These are phyloP conservation scores for Sclerotinia subarctica DNA, from an alignment of 2,329 filamentous ascomycete genomes.

Conservation along the genomic window DNA sequence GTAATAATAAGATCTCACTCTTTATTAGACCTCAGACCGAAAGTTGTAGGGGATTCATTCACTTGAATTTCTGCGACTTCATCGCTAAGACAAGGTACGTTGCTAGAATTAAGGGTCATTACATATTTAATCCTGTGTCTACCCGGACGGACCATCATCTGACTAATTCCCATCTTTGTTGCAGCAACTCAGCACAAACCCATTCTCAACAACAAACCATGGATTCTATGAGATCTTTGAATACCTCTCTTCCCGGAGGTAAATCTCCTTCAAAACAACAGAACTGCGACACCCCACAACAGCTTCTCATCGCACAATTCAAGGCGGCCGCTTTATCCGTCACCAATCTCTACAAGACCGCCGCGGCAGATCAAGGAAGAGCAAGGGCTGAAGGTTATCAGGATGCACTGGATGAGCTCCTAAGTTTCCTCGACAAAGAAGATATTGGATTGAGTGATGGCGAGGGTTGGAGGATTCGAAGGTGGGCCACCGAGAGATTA, in stretches of 20 bases:
- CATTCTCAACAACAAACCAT: conserved; percentile 40
- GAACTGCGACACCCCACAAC: conserved; percentile 51
- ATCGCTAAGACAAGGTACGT: conserved; percentile 9
- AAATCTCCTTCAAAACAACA: conserved; percentile 46
- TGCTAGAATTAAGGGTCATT: conserved; percentile 3
- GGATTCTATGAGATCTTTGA: conserved; percentile 63
- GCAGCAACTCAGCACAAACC: conserved; percentile 12
- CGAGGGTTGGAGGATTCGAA: conserved; percentile 63
- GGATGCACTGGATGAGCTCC: conserved; percentile 85
- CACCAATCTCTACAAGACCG: conserved; percentile 93
- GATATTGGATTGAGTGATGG: conserved; percentile 75
- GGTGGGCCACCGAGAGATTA: conserved; percentile 66
- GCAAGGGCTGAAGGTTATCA: conserved; percentile 83
- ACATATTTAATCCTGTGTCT: conserved; percentile 2
- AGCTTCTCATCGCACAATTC: conserved; percentile 77
- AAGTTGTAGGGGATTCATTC: not conserved
- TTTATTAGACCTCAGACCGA: not conserved
- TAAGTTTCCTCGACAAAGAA: conserved; percentile 80
- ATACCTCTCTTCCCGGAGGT: conserved; percentile 55
- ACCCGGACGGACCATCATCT: conserved; percentile 12
- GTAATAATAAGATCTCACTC: not conserved
- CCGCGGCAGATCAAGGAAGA: conserved; percentile 71
- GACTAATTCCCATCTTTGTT: conserved; percentile 19
- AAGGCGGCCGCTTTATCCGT: conserved; percentile 89
- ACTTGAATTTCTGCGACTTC: not conserved